Evolutionary conservation across 2,329 filamentous ascomycete genomes (phyloP), one percentile per base, ranked within the genome.

Genomic region (Pseudogymnoascus sp.): DNA sequence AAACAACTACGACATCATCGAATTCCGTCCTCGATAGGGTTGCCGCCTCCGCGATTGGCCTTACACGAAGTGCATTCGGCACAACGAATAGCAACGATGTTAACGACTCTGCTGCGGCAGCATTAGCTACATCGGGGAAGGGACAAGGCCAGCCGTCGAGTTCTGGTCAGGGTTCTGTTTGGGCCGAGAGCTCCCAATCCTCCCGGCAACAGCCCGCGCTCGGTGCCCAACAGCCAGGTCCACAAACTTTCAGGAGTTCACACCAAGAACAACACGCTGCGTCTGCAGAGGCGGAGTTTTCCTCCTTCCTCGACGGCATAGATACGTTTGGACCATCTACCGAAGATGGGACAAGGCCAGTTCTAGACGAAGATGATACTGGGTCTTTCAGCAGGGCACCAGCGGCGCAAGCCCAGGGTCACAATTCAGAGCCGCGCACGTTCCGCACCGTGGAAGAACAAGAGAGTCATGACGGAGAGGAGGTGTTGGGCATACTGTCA

Each of bases 401-500:
- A 12, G 12, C 39, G 39, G 59, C 58, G 15, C 29, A 63, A 42
- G 21, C 33, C 33, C 13, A n/a, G 9, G 48, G 29, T 13, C 29
- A 55, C 5, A 55, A 55, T 17, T 33, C 29, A 31, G 21, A 60
- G 9, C 48, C 27, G 25, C 5, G 12, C 10, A 25, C 15, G 7
- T 51, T 12, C 41, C 58, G 27, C n/a, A 66, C 66, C 29, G 62
- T 70, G 3, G 39, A 61, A 8, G 67, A 72, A 12, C 67, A 69
- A 65, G 63, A 70, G 61, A 63, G 35, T 21, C 61, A 51, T 31
- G 78, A 80, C 65, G 78, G 78, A 27, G 66, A 70, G 36, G 78
- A 71, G 3, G 77, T 80, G 4, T 60, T 77, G 8, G 67, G 69
- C n/a, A 68, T 80, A 27, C 72, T 80, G 9, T 69, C 67, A 12